A percentile compares a stretch with the other conserved stretches of the same genome.
These are phyloP conservation scores for Gossypium longicalyx DNA, from an alignment of 345 rosid species.

Conservation along the genomic window DNA sequence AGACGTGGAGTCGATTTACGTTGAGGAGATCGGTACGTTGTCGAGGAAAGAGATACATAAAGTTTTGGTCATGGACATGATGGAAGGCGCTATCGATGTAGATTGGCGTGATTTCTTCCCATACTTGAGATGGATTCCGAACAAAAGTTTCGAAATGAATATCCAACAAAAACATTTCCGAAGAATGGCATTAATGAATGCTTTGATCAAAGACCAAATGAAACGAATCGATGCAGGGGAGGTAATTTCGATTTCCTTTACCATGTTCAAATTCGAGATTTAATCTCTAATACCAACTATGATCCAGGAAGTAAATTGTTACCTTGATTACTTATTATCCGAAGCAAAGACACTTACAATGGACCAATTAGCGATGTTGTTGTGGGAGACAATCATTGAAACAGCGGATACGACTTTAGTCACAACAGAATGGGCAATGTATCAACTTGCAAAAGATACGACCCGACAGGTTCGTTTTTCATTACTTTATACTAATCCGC, in stretches of 20 bases:
- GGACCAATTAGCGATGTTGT: constrained; percentile 53
- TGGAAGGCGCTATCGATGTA: constrained; percentile 80
- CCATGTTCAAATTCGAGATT: too few species aligned
- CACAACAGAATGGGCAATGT: constrained; percentile 84
- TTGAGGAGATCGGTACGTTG: constrained; percentile 54
- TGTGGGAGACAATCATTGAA: constrained; percentile 81
- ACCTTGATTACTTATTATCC: constrained; percentile 48
- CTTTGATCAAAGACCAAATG: constrained; percentile 48
- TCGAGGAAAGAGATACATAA: constrained; percentile 51
- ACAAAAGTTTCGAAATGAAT: constrained; percentile 43
- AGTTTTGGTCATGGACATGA: constrained; percentile 58
- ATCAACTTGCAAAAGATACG: constrained; percentile 72
- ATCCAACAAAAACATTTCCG: constrained; percentile 40
- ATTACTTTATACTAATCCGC: neutral
- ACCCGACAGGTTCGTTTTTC: constrained; percentile 42
- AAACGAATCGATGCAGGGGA: constrained; percentile 46
- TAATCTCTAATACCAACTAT: too few species aligned
- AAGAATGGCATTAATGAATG: constrained; percentile 63
- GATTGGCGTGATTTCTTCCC: constrained; percentile 99
- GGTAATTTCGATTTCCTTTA: constrained; percentile 23
- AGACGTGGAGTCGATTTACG: constrained; percentile 59
- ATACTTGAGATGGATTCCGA: constrained; percentile 76
- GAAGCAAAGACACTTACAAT: constrained; percentile 59
- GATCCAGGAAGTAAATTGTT: constrained; percentile 51
- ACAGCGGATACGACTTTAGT: constrained; percentile 73